Evolutionary conservation across 305 asterid genomes (phyloP), one percentile per base, ranked within the genome.

Genomic region (Fraxinus dipetala): DNA sequence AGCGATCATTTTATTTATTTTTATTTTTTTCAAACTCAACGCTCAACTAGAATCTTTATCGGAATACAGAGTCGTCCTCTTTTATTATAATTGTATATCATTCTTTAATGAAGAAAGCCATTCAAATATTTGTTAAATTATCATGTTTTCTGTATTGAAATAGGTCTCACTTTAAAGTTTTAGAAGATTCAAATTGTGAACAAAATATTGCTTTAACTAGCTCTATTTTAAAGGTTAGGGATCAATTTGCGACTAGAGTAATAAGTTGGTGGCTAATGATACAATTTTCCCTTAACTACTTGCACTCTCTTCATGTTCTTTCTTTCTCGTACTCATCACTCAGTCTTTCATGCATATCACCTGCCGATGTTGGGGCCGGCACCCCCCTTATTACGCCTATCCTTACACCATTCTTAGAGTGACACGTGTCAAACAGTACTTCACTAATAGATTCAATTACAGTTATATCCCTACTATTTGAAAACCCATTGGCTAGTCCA

Each of bases 301-400:
- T 20, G 22, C 54, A 35, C 28, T 11, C n/a, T 4, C 18, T 11
- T 45, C 56, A 13, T 13, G 56, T 45, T 6, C 18, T 13, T 30
- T 20, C 70, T 22, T 8, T 36, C 43, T 78, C 82, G 83, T 81
- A 38, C 85, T 86, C 82, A 87, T 88, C 90, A 82, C 84, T 77
- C 81, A 35, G 81, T 75, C 85, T 79, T 78, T n/a, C 80, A 85
- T 77, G 86, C 84, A 69, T 45, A 81, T 85, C 85, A 32, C 74
- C 38, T 13, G 38, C 74, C 61, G 35, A 32, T 63, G 32, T 2
- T 67, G 35, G n/a, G 20, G 18, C 32, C 72, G 65, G 56, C 34
- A 76, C 63, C 61, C 83, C 79, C 81, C n/a, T 83, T 20, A 76
- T 69, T 26, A 43, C 83, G 77, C 85, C 28, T 78, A 16, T 43